Percentiles rank a stretch among this genome's conserved stretches.
These are phyloP conservation scores for Fusarium lyarnte DNA, from an alignment of 2,329 filamentous ascomycete species.

Conservation along the genomic window DNA sequence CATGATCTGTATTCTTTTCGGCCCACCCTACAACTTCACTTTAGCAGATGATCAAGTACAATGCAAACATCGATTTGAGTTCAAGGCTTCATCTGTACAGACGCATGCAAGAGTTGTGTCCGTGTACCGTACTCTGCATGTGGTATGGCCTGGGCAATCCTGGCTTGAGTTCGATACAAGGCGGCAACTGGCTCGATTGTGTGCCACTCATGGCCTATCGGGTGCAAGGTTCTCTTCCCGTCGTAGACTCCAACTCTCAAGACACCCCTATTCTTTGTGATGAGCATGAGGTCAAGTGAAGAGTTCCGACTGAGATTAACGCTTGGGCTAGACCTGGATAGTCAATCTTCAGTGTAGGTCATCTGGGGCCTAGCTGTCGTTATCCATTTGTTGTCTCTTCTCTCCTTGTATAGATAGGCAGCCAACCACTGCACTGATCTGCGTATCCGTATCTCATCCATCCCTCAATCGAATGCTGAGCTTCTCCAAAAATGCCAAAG, in stretches of 20 bases:
- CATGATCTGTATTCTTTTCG: too few species aligned
- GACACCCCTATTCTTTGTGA: constrained; percentile 22
- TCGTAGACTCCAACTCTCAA: constrained; percentile 12
- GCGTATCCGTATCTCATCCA: constrained; percentile 23
- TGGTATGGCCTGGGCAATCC: constrained; percentile 21
- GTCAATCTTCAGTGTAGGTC: constrained; percentile 19
- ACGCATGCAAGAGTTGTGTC: constrained; percentile 1
- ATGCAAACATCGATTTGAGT: not conserved
- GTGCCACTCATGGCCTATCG: constrained; percentile 35
- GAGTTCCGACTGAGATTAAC: constrained; percentile 33
- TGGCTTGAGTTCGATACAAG: constrained; percentile 27
- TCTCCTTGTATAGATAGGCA: constrained; percentile 2
- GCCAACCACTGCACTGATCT: not conserved
- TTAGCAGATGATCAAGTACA: constrained; percentile 1
- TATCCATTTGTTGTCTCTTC: constrained; percentile 33
- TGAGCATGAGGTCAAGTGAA: not conserved
- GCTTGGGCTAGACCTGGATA: constrained; percentile 31
- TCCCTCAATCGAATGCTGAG: not conserved
- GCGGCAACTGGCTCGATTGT: constrained; percentile 33
- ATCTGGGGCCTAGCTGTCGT: not conserved
- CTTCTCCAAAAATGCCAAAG: constrained; percentile 26
- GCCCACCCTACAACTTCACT: not conserved
- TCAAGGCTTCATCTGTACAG: constrained; percentile 20
- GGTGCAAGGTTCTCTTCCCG: constrained; percentile 31
- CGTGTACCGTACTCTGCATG: not conserved